phyloP scores from a whole-genome alignment of 495 filamentous ascomycete genomes.

The Aspergillus ostianus region DNA sequence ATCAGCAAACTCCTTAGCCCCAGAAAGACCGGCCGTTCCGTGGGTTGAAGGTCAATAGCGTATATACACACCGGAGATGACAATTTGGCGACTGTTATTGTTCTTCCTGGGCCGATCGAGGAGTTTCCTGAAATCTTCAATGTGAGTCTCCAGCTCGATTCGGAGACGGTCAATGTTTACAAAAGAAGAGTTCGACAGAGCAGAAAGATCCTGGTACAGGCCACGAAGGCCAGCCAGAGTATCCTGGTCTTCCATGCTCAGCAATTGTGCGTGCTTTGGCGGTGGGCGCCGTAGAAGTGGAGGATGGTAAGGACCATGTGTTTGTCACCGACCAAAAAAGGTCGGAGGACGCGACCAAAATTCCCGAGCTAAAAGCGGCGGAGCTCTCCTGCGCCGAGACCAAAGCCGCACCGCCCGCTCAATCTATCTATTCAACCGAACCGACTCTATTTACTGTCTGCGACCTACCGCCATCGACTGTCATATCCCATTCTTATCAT shows the following conservation, averaged over 20 bases:
- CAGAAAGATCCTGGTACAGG: conserved; percentile 75
- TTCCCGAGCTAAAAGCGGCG: conserved; percentile 31
- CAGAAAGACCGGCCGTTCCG: not conserved
- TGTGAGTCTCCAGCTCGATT: conserved; percentile 64
- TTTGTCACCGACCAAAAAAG: conserved; percentile 32
- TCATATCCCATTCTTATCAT: not conserved
- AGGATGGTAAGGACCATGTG: conserved; percentile 27
- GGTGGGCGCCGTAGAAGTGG: conserved; percentile 25
- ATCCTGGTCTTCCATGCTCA: conserved; percentile 62
- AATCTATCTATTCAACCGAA: not conserved
- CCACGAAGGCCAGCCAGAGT: conserved; percentile 67
- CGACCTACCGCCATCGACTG: not conserved
- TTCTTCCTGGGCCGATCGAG: conserved; percentile 72
- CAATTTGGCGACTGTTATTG: conserved; percentile 59
- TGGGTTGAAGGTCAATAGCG: not conserved
- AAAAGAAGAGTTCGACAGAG: conserved; percentile 59
- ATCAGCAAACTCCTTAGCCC: conserved; percentile 31
- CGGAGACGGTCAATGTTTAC: conserved; percentile 62
- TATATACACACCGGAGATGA: conserved; percentile 51
- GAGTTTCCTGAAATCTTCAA: conserved; percentile 71
- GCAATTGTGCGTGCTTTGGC: conserved; percentile 10
- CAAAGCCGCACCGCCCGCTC: conserved; percentile 1
- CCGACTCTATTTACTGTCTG: not conserved
- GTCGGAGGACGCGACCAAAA: conserved; percentile 43
- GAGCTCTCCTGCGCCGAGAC: conserved; percentile 11